Evolutionary conservation across 2,329 filamentous ascomycete species (phyloP).

Genomic region (Alternaria hordeiaustralica): DNA sequence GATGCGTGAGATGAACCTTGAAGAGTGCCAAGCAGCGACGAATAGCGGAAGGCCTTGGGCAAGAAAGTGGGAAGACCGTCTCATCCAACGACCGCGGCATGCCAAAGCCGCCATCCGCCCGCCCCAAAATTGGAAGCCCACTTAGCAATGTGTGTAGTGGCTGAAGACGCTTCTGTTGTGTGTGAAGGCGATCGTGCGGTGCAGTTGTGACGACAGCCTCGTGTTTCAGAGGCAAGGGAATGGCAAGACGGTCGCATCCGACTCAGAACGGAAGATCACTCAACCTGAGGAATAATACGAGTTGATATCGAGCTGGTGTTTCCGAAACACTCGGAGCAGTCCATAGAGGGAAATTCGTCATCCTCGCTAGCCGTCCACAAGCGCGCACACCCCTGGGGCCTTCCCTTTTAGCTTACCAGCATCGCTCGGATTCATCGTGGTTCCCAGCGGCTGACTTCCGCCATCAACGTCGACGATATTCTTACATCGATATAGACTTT

Average conservation of each 20-base stretch:
- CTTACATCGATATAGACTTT: neutral
- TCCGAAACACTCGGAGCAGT: constrained; percentile 15
- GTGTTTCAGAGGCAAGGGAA: neutral
- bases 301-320: neutral
- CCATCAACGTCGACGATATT: neutral
- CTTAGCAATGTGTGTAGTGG: neutral
- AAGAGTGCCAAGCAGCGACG: constrained; percentile 15
- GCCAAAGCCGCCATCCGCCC: constrained; percentile 1
- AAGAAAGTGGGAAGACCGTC: constrained; percentile 11
- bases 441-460: neutral
- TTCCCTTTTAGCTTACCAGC: constrained; percentile 5
- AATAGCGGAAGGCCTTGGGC: constrained; percentile 13
- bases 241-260: neutral
- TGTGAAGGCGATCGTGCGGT: neutral
- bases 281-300: neutral
- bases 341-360: neutral
- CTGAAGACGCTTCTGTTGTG: neutral
- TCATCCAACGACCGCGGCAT: constrained; percentile 10
- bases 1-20: neutral
- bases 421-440: constrained; percentile 5
- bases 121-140: constrained; percentile 10
- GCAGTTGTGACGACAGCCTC: neutral
- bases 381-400: neutral
- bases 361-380: neutral
- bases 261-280: neutral